Evolutionary conservation across 306 rosid genomes (phyloP), one percentile per base, ranked within the genome.

Genomic region (Corylus heterophylla): DNA sequence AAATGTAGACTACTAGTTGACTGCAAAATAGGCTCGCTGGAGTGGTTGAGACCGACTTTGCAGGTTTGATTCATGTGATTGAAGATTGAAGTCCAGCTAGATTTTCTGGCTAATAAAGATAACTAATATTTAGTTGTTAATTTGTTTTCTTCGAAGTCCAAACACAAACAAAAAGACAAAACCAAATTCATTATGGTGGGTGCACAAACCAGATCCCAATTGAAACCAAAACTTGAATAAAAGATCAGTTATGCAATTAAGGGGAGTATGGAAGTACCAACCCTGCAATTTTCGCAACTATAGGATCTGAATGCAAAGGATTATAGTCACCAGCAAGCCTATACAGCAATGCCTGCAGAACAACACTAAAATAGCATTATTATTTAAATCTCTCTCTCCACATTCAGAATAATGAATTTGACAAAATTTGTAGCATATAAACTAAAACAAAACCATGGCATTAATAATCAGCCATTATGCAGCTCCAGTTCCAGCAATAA

Each of bases 221-320:
- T 12, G 55, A 14, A 25, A 67, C 37, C 14, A 67, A 59, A 50
- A 74, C 55, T 18, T 25, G 17, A 39, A 56, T 35, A 22, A 78
- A 54, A 74, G 35, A 48, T 51, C 51, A 16, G 66, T 69, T 55
- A 27, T 29, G 13, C 50, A 61, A 74, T 74, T 20, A 56, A 62
- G 80, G 73, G 70, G 78, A 83, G 80, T 73, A 49, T 76, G 70
- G 74, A 76, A 83, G 81, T 74, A 91, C 96, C 55, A 72, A 95
- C 99, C 99, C 98, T 5, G 98, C 98, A 90, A 80, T 83, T 85
- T 90, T 91, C 35, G 97, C 98, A 63, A 95, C 12, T 76, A 64
- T 56, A 52, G 98, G 98, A 87, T 93, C 99, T 37, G 99, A 93
- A 86, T 95, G 99, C 74, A 95, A 90, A 81, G 96, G 99, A 76